A percentile compares a stretch with the other conserved stretches of the same genome.
Conservation (phyloP, 1,139 yeast species). For the Debaryomyces sp. region DNA sequence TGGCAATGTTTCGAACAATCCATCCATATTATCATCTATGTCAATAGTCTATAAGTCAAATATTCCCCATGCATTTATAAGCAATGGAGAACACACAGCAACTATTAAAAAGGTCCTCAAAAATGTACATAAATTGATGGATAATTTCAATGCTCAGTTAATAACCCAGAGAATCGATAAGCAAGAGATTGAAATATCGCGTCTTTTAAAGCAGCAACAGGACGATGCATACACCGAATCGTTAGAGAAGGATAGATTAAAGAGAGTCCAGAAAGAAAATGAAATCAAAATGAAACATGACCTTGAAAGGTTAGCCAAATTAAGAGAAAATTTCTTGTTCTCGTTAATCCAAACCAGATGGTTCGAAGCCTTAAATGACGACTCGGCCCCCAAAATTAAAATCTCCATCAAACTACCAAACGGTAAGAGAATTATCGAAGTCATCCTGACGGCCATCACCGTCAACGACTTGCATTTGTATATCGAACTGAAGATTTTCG, state of each 20-base stretch:
- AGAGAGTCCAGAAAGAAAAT: conserved; percentile 34
- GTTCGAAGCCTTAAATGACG: conserved; percentile 15
- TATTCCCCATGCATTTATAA: conserved; percentile 26
- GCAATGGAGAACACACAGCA: conserved; percentile 18
- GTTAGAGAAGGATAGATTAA: conserved; percentile 45
- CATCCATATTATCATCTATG: conserved; percentile 54
- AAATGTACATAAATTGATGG: conserved; percentile 38
- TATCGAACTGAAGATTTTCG: conserved; percentile 51
- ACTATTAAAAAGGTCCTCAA: conserved; percentile 32
- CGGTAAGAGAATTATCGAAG: conserved; percentile 66
- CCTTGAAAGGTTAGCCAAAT: conserved; percentile 15
- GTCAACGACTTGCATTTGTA: conserved; percentile 66
- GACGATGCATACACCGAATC: conserved; percentile 59
- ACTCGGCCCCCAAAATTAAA: conserved; percentile 18
- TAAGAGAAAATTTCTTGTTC: conserved; percentile 17
- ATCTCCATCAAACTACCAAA: conserved; percentile 47
- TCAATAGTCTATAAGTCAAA: conserved; percentile 50
- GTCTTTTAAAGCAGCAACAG: conserved; percentile 56
- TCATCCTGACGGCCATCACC: conserved; percentile 50
- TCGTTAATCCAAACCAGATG: conserved; percentile 17
- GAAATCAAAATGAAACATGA: conserved; percentile 15
- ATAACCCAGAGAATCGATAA: conserved; percentile 53
- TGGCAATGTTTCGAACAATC: conserved; percentile 54
- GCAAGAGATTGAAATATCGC: conserved; percentile 53
- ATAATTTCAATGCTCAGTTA: conserved; percentile 54